Evolutionary conservation across 192 early-diverging fungal species (phyloP).

Genomic region (Mortierella claussenii): DNA sequence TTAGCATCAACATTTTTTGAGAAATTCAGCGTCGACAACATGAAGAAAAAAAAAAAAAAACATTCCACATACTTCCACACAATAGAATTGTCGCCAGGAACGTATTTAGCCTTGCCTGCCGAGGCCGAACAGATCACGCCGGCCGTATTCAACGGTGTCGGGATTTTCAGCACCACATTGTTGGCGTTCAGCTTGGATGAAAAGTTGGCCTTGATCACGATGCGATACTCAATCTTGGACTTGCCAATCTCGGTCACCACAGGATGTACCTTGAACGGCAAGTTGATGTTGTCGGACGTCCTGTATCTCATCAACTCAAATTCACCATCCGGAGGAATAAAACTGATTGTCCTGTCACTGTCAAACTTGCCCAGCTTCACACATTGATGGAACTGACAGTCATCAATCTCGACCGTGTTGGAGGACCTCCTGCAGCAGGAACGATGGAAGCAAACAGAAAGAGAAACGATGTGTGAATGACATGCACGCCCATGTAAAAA

Average conservation of each 20-base stretch:
- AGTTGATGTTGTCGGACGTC: conserved; percentile 93
- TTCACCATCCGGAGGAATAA: conserved; percentile 97
- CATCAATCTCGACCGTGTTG: conserved; percentile 91
- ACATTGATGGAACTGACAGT: conserved; percentile 99
- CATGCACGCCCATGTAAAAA: neutral
- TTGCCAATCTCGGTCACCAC: conserved; percentile 89
- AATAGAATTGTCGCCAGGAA: conserved; percentile 91
- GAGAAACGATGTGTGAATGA: neutral
- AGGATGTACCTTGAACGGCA: conserved; percentile 96
- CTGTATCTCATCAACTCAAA: conserved; percentile 95
- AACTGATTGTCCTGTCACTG: conserved; percentile 92
- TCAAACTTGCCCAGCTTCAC: conserved; percentile 95
- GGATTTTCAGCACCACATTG: conserved; percentile 88
- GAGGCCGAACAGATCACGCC: conserved; percentile 83
- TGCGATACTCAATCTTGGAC: conserved; percentile 87
- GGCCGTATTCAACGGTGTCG: conserved; percentile 91
- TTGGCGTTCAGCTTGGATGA: conserved; percentile 89
- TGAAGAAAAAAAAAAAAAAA: neutral
- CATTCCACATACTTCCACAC: conserved; percentile 88
- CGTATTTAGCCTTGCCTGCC: conserved; percentile 93
- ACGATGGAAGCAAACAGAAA: neutral
- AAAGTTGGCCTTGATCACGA: conserved; percentile 91
- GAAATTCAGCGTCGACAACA: neutral
- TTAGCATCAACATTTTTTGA: too few relatives aligned
- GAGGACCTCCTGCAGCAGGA: conserved; percentile 35